Conservation (phyloP, 192 early-diverging fungal genomes). For the Geranomyces variabilis region DNA sequence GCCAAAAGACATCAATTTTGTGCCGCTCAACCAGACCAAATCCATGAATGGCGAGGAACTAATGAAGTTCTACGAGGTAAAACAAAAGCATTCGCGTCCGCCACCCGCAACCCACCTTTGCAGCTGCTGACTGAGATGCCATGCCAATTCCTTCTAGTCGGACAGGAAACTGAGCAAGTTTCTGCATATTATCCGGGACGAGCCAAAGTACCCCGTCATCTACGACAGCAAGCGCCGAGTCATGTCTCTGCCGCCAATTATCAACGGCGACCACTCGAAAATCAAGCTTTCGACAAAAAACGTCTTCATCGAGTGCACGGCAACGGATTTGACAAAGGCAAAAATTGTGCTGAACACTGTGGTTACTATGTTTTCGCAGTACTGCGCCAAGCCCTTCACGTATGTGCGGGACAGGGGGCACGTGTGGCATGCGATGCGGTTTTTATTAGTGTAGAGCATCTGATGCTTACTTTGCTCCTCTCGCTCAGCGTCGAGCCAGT, state of each 20-base stretch:
- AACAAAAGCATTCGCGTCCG: neutral
- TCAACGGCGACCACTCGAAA: constrained; percentile 98
- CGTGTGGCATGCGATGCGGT: too few relatives aligned
- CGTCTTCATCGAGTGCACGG: constrained; percentile 97
- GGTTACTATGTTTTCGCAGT: constrained; percentile 93
- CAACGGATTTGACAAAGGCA: constrained; percentile 94
- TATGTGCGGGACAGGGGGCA: constrained; percentile 58
- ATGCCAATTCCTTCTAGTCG: constrained; percentile 34
- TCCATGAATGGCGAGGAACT: constrained; percentile 84
- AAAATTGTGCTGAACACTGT: constrained; percentile 92
- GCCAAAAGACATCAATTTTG: constrained; percentile 91
- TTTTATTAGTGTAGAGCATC: too few relatives aligned
- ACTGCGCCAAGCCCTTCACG: constrained; percentile 90
- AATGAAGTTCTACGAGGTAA: constrained; percentile 85
- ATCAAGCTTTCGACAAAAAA: constrained; percentile 93
- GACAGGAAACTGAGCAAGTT: constrained; percentile 88
- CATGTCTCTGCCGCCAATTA: constrained; percentile 96
- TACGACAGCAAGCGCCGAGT: constrained; percentile 83
- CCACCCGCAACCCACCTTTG: too few relatives aligned
- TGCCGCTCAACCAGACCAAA: constrained; percentile 88
- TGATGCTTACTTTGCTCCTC: too few relatives aligned
- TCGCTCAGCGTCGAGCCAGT: constrained; percentile 82
- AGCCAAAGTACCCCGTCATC: constrained; percentile 89
- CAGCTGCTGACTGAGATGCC: too few relatives aligned
- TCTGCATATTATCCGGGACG: constrained; percentile 89